phyloP scores from a whole-genome alignment of 345 rosid species.

The Citrus maxima region DNA sequence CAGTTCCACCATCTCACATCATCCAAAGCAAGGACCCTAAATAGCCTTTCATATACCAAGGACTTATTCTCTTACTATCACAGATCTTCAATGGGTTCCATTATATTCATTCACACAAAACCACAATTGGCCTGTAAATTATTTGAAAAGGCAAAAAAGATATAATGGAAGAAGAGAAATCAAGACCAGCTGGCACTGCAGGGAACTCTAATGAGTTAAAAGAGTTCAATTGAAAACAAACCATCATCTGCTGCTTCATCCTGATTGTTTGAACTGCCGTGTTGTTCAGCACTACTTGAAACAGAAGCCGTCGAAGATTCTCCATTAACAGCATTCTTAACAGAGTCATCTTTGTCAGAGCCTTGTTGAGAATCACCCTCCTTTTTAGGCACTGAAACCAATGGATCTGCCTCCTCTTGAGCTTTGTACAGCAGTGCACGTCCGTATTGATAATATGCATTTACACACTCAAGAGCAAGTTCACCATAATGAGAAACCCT shows the following conservation, averaged over 20 bases:
- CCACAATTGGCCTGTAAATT: background rate
- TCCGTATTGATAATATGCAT: conserved; percentile 78
- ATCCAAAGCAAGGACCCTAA: background rate
- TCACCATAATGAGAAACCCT: conserved; percentile 81
- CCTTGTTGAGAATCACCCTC: conserved; percentile 40
- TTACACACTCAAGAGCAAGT: conserved; percentile 62
- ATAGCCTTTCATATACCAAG: background rate
- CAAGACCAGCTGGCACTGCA: background rate
- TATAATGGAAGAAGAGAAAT: background rate
- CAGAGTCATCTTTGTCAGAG: conserved; percentile 42
- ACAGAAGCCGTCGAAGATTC: conserved; percentile 52
- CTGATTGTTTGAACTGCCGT: conserved; percentile 45
- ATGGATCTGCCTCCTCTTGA: conserved; percentile 90
- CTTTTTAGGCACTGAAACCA: conserved; percentile 71
- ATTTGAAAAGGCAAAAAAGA: background rate
- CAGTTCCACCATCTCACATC: background rate
- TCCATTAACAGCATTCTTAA: conserved; percentile 34
- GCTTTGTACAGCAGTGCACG: conserved; percentile 78
- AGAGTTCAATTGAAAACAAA: conserved; percentile 19
- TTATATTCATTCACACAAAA: background rate
- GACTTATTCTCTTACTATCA: background rate
- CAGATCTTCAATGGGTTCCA: background rate
- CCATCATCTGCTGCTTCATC: conserved; percentile 44
- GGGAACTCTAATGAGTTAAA: background rate
- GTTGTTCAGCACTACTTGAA: conserved; percentile 44